phyloP scores from a whole-genome alignment of 2,329 filamentous ascomycete genomes.

The Zarea fungicola region DNA sequence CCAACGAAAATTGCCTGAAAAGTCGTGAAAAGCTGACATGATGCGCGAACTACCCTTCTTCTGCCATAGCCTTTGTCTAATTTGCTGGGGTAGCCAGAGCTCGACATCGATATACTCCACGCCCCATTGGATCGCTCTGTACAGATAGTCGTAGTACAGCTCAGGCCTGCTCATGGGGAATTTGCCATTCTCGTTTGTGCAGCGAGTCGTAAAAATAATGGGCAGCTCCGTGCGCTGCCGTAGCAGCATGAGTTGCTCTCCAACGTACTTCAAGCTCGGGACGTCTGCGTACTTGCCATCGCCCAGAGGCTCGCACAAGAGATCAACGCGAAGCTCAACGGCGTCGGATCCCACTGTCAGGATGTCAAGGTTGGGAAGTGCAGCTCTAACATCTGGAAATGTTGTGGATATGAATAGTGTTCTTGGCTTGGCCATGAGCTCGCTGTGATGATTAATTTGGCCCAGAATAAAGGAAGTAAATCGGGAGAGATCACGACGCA shows the following conservation, averaged over 20 bases:
- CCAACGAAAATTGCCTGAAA: conserved; percentile 80
- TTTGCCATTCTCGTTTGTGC: conserved; percentile 73
- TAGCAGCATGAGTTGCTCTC: conserved; percentile 78
- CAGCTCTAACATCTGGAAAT: conserved; percentile 78
- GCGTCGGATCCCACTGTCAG: conserved; percentile 82
- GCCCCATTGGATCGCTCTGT: conserved; percentile 80
- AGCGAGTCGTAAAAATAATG: conserved; percentile 85
- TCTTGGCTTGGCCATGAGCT: conserved; percentile 69
- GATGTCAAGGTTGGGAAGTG: conserved; percentile 79
- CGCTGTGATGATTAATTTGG: conserved; percentile 72
- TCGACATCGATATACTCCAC: conserved; percentile 89
- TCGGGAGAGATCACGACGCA: conserved; percentile 69
- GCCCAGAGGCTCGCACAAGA: conserved; percentile 65
- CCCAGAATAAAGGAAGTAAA: conserved; percentile 77
- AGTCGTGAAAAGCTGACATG: conserved; percentile 90
- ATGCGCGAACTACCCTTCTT: conserved; percentile 74
- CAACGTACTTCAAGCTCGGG: conserved; percentile 77
- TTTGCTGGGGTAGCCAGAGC: conserved; percentile 75
- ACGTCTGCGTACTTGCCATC: conserved; percentile 59
- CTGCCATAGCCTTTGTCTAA: conserved; percentile 62
- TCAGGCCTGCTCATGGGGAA: conserved; percentile 78
- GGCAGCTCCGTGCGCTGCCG: conserved; percentile 80
- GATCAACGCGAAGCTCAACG: conserved; percentile 77
- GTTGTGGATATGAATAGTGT: conserved; percentile 86
- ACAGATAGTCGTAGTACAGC: conserved; percentile 74